Evolutionary conservation across 2,329 filamentous ascomycete species (phyloP), one percentile per base, ranked within the genome.

Genomic region (Diaporthe sp.): DNA sequence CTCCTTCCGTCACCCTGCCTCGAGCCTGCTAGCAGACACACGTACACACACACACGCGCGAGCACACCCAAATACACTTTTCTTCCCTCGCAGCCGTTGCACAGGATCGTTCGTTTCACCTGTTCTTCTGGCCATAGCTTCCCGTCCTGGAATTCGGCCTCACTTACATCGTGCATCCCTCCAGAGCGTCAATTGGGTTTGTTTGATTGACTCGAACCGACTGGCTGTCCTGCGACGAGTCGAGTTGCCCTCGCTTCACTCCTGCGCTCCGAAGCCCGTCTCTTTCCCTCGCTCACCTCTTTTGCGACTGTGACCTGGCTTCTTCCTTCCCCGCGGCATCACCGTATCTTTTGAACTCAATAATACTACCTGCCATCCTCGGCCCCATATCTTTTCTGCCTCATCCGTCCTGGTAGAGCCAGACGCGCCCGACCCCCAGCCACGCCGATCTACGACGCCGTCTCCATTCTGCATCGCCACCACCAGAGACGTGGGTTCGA

Each of bases 401-500:
- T 72, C 22, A 22, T 44, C 46, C 46, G 71, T 25, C 34, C 58
- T 73, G 58, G 71, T 65, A 73, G 71, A 73, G 46, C 71, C 58
- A 62, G 46, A 44, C 71, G 15, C 37, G 46, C 71, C 46, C 25
- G 46, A 34, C 31, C 34, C 31, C 28, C 67, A 44, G 67, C 49
- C 49, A 71, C 68, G 53, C 53, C 68, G 51, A 57, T 51, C 37
- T 25, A 42, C 34, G 44, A 42, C 55, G 39, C 28, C 34, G 25
- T 53, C 44, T 53, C 31, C 44, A 61, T 72, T 25, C 55, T 49
- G 71, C 71, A 72, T 62, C 28, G 57, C 57, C 71, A 72, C 70
- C 55, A 72, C 57, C 71, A 53, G 31, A 68, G 34, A 61, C 46
- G 58, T 62, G 71, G 71, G 39, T 49, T 73, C 60, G 71, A 73